A percentile compares a stretch with the other conserved stretches of the same genome.
These are phyloP conservation scores for Omphalea diandra DNA, from an alignment of 441 rosid genomes.

Conservation along the genomic window DNA sequence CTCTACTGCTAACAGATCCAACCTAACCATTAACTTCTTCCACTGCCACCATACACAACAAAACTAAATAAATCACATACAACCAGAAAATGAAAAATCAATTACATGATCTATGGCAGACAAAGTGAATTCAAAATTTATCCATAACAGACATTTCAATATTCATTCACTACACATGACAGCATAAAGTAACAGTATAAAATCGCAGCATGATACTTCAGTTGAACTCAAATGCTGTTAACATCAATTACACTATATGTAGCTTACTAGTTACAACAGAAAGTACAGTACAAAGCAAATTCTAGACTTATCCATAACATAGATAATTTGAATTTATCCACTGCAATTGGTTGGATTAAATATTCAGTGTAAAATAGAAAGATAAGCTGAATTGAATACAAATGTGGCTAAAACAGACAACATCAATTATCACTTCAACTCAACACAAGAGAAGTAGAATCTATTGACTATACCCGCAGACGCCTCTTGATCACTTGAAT, in stretches of 20 bases:
- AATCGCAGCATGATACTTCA: neutral
- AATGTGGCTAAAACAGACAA: neutral
- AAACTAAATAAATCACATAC: neutral
- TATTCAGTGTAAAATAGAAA: neutral
- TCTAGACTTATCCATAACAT: neutral
- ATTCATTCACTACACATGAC: too few relatives aligned
- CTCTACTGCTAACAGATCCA: slow-evolving; percentile 64
- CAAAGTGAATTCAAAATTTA: slow-evolving; percentile 1
- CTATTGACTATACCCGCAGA: slow-evolving; percentile 53
- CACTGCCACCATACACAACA: slow-evolving; percentile 52
- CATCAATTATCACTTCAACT: neutral
- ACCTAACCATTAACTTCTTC: slow-evolving; percentile 67
- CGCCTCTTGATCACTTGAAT: slow-evolving; percentile 86
- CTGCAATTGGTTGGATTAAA: too few relatives aligned
- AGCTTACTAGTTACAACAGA: neutral
- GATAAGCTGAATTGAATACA: slow-evolving; percentile 7
- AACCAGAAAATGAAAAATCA: neutral
- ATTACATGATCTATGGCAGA: neutral
- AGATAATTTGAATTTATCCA: neutral
- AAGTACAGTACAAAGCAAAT: slow-evolving; percentile 2
- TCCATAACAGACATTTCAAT: neutral
- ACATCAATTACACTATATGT: neutral
- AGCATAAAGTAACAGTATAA: neutral
- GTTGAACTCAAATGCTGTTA: slow-evolving; percentile 6
- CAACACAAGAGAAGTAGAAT: neutral